A percentile compares a stretch with the other conserved stretches of the same genome.
Conservation (phyloP, 768 basidiomycete genomes). For the Clavaria fumosa region DNA sequence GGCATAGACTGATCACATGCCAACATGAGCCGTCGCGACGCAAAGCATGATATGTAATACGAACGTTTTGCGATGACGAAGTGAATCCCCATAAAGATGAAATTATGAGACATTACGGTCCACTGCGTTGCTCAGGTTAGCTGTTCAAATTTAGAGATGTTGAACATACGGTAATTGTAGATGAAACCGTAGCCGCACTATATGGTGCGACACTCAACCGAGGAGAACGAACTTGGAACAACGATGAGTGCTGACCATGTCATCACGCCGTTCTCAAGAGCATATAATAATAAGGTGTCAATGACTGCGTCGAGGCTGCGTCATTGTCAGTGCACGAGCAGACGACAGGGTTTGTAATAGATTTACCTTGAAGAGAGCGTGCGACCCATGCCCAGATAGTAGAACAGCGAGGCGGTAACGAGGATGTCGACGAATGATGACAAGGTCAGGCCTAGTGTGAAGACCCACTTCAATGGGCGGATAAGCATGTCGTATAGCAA, state of each 20-base stretch:
- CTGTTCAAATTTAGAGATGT: background rate
- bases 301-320: slow-evolving; percentile 23
- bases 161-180: slow-evolving; percentile 23
- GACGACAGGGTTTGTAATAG: background rate
- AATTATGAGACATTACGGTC: slow-evolving; percentile 21
- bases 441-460: slow-evolving; percentile 27
- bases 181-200: slow-evolving; percentile 24
- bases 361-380: slow-evolving; percentile 17
- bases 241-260: slow-evolving; percentile 20
- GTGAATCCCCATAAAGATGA: slow-evolving; percentile 27
- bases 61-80: slow-evolving; percentile 27
- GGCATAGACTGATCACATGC: slow-evolving; percentile 14
- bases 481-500: background rate
- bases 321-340: background rate
- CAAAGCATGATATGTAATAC: slow-evolving; percentile 6
- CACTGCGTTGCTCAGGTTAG: slow-evolving; percentile 12
- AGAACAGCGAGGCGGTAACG: slow-evolving; percentile 21
- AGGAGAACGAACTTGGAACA: background rate
- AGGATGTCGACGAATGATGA: slow-evolving; percentile 27
- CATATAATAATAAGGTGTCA: slow-evolving; percentile 22
- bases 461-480: slow-evolving; percentile 26
- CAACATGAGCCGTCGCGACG: background rate
- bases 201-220: background rate
- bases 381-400: slow-evolving; percentile 21
- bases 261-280: slow-evolving; percentile 26